Conservation (phyloP, 2,329 filamentous ascomycete genomes). For the Xylaria polymorpha region DNA sequence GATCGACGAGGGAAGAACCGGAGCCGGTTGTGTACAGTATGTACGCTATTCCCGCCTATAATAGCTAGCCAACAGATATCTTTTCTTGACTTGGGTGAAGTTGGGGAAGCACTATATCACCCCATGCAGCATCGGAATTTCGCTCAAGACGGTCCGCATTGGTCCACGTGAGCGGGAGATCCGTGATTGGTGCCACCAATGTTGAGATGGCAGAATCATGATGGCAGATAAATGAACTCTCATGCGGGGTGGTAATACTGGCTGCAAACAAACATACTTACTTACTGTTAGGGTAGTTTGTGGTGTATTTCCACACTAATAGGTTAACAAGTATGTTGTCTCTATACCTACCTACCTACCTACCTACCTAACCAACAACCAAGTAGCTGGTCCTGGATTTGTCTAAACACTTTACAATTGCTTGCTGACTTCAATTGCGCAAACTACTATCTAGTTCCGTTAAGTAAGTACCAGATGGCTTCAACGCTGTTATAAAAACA, state of each 20-base stretch:
- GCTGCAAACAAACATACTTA: slow-evolving; percentile 14
- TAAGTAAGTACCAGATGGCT: too few species aligned
- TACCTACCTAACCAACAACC: background rate
- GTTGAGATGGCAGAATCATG: slow-evolving; percentile 32
- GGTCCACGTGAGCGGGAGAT: slow-evolving; percentile 22
- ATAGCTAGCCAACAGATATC: slow-evolving; percentile 9
- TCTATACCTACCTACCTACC: background rate
- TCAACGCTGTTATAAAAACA: background rate
- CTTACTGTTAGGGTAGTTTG: background rate
- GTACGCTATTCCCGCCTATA: slow-evolving; percentile 6
- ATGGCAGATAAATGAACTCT: slow-evolving; percentile 3
- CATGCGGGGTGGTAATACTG: background rate
- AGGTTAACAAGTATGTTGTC: background rate
- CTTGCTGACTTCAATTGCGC: background rate
- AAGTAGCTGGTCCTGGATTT: background rate
- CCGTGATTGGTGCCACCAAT: slow-evolving; percentile 26
- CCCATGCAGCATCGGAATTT: slow-evolving; percentile 15
- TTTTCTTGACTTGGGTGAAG: background rate
- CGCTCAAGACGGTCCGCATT: slow-evolving; percentile 9
- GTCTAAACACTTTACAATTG: background rate
- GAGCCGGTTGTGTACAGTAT: background rate
- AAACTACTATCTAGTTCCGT: too few species aligned
- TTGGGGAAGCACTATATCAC: slow-evolving; percentile 12
- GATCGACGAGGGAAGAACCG: background rate
- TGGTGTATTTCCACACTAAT: background rate